Conservation (phyloP, 2,329 filamentous ascomycete genomes). For the Claviceps fusiformis region DNA sequence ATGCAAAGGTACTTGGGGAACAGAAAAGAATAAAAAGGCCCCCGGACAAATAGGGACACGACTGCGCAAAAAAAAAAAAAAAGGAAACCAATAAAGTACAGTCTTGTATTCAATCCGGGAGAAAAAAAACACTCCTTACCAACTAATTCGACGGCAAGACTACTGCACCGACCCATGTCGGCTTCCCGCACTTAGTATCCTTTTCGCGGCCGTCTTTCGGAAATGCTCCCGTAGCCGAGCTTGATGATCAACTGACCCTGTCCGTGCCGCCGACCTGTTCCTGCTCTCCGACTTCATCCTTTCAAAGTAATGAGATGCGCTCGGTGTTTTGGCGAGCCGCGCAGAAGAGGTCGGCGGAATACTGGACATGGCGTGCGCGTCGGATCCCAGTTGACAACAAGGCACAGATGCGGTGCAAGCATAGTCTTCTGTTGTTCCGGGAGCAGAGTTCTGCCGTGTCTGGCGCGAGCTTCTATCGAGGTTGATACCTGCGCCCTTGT, state of each 20-base stretch:
- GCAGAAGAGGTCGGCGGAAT: conserved; percentile 8
- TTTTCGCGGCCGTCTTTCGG: conserved; percentile 10
- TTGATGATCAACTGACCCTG: conserved; percentile 10
- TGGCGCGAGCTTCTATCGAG: neutral
- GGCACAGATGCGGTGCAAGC: conserved; percentile 1
- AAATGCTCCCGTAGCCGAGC: conserved; percentile 16
- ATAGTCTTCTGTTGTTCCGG: neutral
- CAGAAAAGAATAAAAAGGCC: conserved; percentile 7
- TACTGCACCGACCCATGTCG: neutral
- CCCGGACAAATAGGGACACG: conserved; percentile 16
- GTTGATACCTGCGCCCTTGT: conserved; percentile 1
- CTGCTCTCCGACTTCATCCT: conserved; percentile 8
- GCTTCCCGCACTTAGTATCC: conserved; percentile 5
- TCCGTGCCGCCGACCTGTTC: conserved; percentile 3
- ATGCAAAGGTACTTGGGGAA: neutral
- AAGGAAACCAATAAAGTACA: neutral
- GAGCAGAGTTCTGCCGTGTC: neutral
- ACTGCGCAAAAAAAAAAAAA: neutral
- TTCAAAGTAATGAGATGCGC: conserved; percentile 12
- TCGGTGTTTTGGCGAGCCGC: conserved; percentile 7
- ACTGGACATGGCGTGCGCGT: conserved; percentile 10
- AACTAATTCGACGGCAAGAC: neutral
- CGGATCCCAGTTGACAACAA: conserved; percentile 9
- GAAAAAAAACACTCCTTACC: too few relatives aligned
- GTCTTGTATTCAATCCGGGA: neutral